Base-by-base conservation (phyloP, 306 rosid species). In the Lathyrus sativus region DNA sequence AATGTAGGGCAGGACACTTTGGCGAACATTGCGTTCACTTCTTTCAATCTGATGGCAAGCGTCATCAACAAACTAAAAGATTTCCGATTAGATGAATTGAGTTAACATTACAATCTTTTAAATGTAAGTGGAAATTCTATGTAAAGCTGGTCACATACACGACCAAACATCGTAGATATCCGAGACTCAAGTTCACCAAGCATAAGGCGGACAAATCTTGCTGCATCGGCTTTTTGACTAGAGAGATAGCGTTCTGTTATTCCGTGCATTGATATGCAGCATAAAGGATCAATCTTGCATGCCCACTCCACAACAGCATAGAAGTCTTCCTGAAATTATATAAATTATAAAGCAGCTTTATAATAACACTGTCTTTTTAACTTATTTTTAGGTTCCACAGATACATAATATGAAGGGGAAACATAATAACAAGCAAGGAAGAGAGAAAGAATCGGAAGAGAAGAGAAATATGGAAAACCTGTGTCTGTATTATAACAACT, bases 231-330 rank as follows among this genome's bases (percentile, higher is more conserved):
- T 84, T 90, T 90, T 78, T 85, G 97, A 78, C 96, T 76, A 44
- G 96, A 88, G 60, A 93, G 97, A 88, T 86, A 90, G 60, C 89
- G 90, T 82, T 93, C 97, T 19, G 99, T 93, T 68, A 81, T 84
- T 70, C 99, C 99, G 81, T 93, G 95, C 97, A 93, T 90, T 50
- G 99, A 93, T 85, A 93, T 93, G 84, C 99, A 85, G 71, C 96
- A 87, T 43, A 93, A 81, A 31, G 99, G 97, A 75, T 93, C 99
- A 78, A 90, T 79, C 85, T 90, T 93, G 84, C 84, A 90, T 45
- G 96, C 99, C 99, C 99, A 93, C 61, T 93, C 97, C 76, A 93
- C 91, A 31, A 93, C 81, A 54, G 88, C 89, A 81, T 82, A 85
- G 59, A 93, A 93, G 74, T 93, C 99, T 63, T 93, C 99, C 99